Base-by-base conservation (phyloP, 192 early-diverging fungal genomes). In the Backusella psychrophila region DNA sequence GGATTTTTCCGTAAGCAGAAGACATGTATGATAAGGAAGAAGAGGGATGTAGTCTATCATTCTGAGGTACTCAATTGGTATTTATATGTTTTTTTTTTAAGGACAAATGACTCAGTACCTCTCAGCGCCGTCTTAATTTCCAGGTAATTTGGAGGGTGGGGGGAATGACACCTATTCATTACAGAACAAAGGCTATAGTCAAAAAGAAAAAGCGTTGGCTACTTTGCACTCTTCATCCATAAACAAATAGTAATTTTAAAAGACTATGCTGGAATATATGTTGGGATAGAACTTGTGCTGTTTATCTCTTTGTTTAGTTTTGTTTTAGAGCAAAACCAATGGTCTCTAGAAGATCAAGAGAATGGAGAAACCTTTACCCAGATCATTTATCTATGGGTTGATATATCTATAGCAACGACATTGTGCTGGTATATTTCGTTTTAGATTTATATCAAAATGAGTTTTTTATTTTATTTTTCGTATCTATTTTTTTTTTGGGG, bases 1-100 rank as follows among this genome's bases (percentile, higher is more conserved):
- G 72, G 34, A 84, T 83, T 49, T 41, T 65, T 12, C 85, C 85
- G 44, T 86, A 86, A 21, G 85, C 85, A 44, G 78, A 71, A 9
- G 85, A 85, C 85, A 86, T 86, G 11, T 11, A 26, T 17, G 23
- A 63, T 46, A 46, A 70, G 15, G 49, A 42, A 41, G 19, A 71
- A 59, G 33, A 52, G 36, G 33, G 23, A 21, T 23, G 9, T 21
- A 71, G 8, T 38, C 23, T 53, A 12, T 44, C 4, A 9, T 70
- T 23, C 19, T 70, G 53, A 21, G 11, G 8, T 3, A 23, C 53
- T 23, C 21, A 56, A 56, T 56, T 56, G 19, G n/a, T 56, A 56
- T 56, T 56, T 56, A 21, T 23, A 56, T n/a, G n/a, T 29, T 29
- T 9, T 56, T 53, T 21, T 21, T 56, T 21, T 21, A 21, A 7